Evolutionary conservation across 2,329 filamentous ascomycete species (phyloP).

Genomic region (Colletotrichum eleusines): DNA sequence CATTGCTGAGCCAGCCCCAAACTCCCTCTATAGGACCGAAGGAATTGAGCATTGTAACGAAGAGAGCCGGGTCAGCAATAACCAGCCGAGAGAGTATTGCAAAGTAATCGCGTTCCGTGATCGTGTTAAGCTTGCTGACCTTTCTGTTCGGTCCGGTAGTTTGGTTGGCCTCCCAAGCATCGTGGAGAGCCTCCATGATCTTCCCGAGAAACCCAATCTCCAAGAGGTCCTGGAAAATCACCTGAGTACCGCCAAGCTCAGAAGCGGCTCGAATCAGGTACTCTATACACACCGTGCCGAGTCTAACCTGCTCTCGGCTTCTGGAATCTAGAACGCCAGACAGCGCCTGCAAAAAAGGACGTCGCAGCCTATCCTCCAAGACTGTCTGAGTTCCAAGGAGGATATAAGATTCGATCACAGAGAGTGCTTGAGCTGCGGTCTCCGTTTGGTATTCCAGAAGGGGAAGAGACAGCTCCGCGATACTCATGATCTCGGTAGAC

Average conservation of each 20-base stretch:
- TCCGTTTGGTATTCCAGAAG: conserved; percentile 76
- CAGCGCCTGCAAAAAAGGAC: conserved; percentile 62
- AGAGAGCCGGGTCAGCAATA: conserved; percentile 76
- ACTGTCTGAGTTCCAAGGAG: conserved; percentile 77
- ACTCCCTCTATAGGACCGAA: conserved; percentile 62
- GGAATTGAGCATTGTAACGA: conserved; percentile 69
- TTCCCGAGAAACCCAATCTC: conserved; percentile 72
- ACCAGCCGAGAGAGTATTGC: conserved; percentile 83
- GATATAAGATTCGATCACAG: conserved; percentile 78
- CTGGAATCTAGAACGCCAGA: conserved; percentile 63
- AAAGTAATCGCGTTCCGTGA: conserved; percentile 88
- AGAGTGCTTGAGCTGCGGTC: conserved; percentile 71
- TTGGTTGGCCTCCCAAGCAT: conserved; percentile 80
- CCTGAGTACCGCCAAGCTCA: conserved; percentile 70
- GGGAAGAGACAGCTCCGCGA: conserved; percentile 73
- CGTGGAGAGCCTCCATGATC: conserved; percentile 74
- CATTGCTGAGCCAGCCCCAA: conserved; percentile 70
- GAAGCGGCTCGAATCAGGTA: conserved; percentile 73
- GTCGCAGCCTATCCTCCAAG: conserved; percentile 67
- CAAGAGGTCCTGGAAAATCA: conserved; percentile 75
- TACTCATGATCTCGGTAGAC: conserved; percentile 69
- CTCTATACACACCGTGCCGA: conserved; percentile 73
- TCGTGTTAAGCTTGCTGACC: conserved; percentile 75
- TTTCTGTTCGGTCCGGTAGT: conserved; percentile 84
- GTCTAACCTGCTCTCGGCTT: conserved; percentile 68